Base-by-base conservation (phyloP, 306 rosid species). In the Comarum palustre region DNA sequence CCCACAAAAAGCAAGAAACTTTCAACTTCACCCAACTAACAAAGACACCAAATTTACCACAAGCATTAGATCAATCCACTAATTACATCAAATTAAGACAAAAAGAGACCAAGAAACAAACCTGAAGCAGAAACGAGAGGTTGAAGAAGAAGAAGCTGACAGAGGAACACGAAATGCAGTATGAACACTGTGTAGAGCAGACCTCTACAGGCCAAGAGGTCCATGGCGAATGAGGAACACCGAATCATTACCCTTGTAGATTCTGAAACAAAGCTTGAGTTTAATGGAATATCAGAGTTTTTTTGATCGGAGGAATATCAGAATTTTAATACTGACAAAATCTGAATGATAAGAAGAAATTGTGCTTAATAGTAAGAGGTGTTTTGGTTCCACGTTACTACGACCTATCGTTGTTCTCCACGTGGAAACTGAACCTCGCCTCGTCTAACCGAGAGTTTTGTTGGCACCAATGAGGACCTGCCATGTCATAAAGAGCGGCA, bases 91-190 rank as follows among this genome's bases (percentile, higher is more conserved):
- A 38, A 66, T 9, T 10, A n/a, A 4, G 13, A 13, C 43, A 43
- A 3, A 43, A 64, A 72, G 4, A 71, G 83, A 86, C 14, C 47
- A 47, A 43, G 32, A 47, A 48, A 66, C 73, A 55, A 63, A 95
- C 99, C 97, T 68, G 77, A 46, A 83, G 96, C 96, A 63, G 96
- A 90, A 68, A 94, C 98, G 27, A 95, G 86, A 76, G 99, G 96
- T 54, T 91, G 99, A 69, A 92, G 92, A 45, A 90, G 92, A 58
- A 95, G 84, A 69, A 91, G 82, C 72, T 91, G 96, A 67, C 96
- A 87, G 43, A 87, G 77, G 50, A 95, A 76, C 57, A 87, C 97
- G 66, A 91, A 91, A 78, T 94, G 82, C 80, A 94, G 92, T 41
- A 90, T 67, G 72, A 87, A 88, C 8, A 77, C 75, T 3, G 96